Percentiles rank a stretch among this genome's conserved stretches.
phyloP scores from a whole-genome alignment of 805 yeast genomes.

The Candida ulmi region DNA sequence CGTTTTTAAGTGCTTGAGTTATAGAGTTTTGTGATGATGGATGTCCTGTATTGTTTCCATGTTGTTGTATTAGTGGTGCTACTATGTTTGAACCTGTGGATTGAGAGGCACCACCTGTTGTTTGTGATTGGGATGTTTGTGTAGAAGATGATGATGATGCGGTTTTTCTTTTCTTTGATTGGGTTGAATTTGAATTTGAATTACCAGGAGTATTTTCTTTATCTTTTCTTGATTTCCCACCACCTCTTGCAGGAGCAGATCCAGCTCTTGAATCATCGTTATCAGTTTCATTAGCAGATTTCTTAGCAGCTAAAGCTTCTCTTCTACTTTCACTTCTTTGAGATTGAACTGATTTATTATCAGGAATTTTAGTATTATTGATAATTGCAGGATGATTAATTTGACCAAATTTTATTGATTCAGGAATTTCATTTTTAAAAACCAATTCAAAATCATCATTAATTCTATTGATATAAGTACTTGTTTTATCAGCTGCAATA shows the following conservation, averaged over 20 bases:
- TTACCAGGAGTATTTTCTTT: conserved; percentile 23
- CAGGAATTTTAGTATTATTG: conserved; percentile 44
- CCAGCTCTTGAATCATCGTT: conserved; percentile 16
- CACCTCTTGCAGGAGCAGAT: conserved; percentile 4
- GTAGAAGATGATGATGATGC: too few relatives aligned
- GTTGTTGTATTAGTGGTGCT: too few relatives aligned
- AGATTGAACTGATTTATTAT: conserved; percentile 59
- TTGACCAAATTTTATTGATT: conserved; percentile 68
- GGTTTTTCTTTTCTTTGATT: conserved; percentile 7
- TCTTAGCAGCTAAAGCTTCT: conserved; percentile 88
- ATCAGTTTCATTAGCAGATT: conserved; percentile 41
- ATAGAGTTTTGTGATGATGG: neutral
- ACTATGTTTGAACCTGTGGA: too few relatives aligned
- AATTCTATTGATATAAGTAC: conserved; percentile 63
- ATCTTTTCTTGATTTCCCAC: conserved; percentile 13
- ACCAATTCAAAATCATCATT: conserved; percentile 78
- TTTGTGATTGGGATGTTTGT: neutral
- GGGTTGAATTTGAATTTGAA: too few relatives aligned
- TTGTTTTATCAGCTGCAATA: conserved; percentile 74
- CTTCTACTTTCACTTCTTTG: conserved; percentile 81
- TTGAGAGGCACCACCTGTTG: too few relatives aligned
- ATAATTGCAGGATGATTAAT: conserved; percentile 89
- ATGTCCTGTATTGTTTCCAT: too few relatives aligned
- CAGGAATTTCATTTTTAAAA: conserved; percentile 76
- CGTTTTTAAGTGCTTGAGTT: conserved; percentile 1